Conservation (phyloP, 345 rosid genomes). For the Conringia planisiliqua region DNA sequence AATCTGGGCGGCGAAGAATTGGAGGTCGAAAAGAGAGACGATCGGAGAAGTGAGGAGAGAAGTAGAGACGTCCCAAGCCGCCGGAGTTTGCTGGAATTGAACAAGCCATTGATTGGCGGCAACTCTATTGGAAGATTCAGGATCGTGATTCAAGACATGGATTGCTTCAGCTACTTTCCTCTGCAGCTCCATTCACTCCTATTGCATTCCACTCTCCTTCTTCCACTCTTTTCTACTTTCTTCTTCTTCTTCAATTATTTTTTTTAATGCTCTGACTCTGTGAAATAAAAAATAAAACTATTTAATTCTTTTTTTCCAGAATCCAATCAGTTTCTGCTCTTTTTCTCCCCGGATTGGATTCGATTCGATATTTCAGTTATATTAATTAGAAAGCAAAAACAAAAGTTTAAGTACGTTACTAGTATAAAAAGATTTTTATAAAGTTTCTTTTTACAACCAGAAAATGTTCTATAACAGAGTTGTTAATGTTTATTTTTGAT, state of each 20-base stretch:
- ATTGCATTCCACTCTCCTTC: conserved; percentile 17
- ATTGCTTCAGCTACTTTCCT: conserved; percentile 90
- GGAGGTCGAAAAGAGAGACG: conserved; percentile 62
- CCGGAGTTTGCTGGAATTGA: conserved; percentile 84
- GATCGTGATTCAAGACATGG: conserved; percentile 84
- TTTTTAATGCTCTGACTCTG: background rate
- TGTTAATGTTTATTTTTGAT: no score
- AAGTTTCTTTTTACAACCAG: background rate
- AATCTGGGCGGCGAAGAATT: conserved; percentile 95
- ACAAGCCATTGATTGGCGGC: conserved; percentile 98
- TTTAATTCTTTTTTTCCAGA: background rate
- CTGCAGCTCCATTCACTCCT: conserved; percentile 62
- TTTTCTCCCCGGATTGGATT: background rate
- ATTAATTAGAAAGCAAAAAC: background rate
- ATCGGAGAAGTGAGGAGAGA: conserved; percentile 78
- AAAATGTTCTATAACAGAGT: background rate
- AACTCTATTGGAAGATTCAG: conserved; percentile 82
- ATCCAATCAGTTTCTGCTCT: conserved; percentile 14
- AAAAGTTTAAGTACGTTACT: background rate
- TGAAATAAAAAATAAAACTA: background rate
- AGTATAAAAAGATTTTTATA: background rate
- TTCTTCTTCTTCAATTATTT: background rate
- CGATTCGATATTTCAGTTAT: background rate
- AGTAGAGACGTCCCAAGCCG: conserved; percentile 92
- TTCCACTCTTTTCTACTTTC: background rate